A percentile compares a stretch with the other conserved stretches of the same genome.
Evolutionary conservation across 73 alveolate genomes (phyloP).

Genomic region (Tetrahymena thermophila): DNA sequence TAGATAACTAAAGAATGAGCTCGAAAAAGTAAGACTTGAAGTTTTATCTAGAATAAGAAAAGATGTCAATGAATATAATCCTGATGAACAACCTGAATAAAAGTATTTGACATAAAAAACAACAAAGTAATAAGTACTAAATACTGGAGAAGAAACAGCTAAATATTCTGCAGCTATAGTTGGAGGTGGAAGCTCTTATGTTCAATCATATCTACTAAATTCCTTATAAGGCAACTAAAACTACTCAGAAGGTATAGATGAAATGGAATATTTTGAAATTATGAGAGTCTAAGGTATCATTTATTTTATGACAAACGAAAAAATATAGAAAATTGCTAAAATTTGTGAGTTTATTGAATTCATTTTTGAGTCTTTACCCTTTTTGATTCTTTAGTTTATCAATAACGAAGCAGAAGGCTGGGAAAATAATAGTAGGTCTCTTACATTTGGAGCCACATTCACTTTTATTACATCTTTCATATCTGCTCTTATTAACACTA

Average conservation of each 20-base stretch:
- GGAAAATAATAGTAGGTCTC: neutral
- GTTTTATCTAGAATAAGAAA: neutral
- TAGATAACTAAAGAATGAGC: neutral
- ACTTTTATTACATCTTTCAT: neutral
- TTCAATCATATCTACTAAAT: neutral
- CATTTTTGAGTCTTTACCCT: neutral
- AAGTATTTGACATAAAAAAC: neutral
- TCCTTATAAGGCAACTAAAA: neutral
- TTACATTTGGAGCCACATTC: neutral
- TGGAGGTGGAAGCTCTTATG: neutral
- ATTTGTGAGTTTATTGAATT: neutral
- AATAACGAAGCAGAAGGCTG: neutral
- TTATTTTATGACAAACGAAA: neutral
- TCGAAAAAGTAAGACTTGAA: neutral
- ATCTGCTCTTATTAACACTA: neutral
- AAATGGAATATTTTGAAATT: neutral
- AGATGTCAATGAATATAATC: neutral
- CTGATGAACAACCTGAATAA: neutral
- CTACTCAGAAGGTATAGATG: neutral
- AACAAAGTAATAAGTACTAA: neutral
- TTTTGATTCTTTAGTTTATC: neutral
- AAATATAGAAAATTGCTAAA: neutral
- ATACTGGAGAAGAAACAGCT: neutral
- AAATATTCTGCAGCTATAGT: neutral
- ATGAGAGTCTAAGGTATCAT: neutral